These are phyloP conservation scores for Fomitopsis betulina DNA, from an alignment of 1,284 basidiomycete species.

Conservation along the genomic window DNA sequence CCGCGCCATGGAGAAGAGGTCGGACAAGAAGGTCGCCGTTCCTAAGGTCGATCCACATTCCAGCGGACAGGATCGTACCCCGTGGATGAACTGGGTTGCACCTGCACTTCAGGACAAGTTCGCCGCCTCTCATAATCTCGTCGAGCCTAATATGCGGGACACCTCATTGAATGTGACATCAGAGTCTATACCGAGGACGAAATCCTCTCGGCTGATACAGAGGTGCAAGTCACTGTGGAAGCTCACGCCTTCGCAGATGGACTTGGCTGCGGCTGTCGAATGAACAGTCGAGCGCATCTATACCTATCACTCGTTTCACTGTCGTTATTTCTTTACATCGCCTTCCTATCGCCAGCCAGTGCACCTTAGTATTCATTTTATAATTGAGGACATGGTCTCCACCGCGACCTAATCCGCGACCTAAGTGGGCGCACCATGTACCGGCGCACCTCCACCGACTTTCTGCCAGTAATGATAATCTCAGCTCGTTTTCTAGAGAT, in stretches of 20 bases:
- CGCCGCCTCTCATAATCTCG: not conserved
- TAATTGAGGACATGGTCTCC: too few species aligned
- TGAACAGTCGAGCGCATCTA: too few species aligned
- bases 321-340: not conserved
- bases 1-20: not conserved
- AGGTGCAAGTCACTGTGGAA: not conserved
- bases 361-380: too few species aligned
- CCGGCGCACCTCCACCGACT: too few species aligned
- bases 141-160: not conserved
- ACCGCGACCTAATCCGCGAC: too few species aligned
- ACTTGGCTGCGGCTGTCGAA: not conserved
- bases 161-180: not conserved
- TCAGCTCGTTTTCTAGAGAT: too few species aligned
- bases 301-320: too few species aligned
- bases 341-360: not conserved
- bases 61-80: not conserved
- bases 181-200: not conserved
- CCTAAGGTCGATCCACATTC: not conserved
- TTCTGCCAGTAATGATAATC: too few species aligned
- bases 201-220: not conserved
- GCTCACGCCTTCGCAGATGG: not conserved
- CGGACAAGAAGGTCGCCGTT: not conserved
- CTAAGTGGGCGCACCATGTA: too few species aligned
- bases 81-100: not conserved
- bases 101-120: not conserved